phyloP scores from a whole-genome alignment of 192 early-diverging fungal species.

The Lunasporangiospora selenospora region DNA sequence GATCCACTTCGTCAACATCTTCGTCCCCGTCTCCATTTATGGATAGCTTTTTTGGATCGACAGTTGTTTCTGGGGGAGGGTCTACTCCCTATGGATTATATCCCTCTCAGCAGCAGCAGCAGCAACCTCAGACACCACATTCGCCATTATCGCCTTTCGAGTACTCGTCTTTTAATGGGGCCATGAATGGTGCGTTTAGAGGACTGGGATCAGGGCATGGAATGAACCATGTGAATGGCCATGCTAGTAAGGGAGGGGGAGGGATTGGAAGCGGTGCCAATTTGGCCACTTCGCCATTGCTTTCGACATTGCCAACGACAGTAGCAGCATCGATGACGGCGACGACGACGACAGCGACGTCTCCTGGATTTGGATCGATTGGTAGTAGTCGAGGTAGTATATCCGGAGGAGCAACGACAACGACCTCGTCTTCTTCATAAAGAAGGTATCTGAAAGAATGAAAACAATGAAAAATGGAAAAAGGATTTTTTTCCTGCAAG shows the following conservation, averaged over 20 bases:
- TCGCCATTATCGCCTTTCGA: constrained; percentile 11
- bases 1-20: constrained; percentile 4
- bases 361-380: constrained; percentile 11
- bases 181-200: no score
- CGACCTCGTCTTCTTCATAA: no score
- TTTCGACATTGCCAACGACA: no score
- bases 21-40: constrained; percentile 12
- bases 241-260: not conserved
- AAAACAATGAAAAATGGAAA: not conserved
- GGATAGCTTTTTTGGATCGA: constrained; percentile 38
- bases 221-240: no score
- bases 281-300: not conserved
- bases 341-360: no score
- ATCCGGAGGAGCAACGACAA: not conserved
- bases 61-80: not conserved
- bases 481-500: not conserved
- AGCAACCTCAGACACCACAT: constrained; percentile 5
- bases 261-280: not conserved
- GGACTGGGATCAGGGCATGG: constrained; percentile 9
- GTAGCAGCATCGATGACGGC: no score
- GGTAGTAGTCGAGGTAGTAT: constrained; percentile 11
- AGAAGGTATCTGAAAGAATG: no score
- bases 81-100: not conserved
- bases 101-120: constrained; percentile 13
- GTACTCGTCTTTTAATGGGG: constrained; percentile 20